These are phyloP conservation scores for Aureobasidium sp. DNA, from an alignment of 2,329 filamentous ascomycete genomes.

Conservation along the genomic window DNA sequence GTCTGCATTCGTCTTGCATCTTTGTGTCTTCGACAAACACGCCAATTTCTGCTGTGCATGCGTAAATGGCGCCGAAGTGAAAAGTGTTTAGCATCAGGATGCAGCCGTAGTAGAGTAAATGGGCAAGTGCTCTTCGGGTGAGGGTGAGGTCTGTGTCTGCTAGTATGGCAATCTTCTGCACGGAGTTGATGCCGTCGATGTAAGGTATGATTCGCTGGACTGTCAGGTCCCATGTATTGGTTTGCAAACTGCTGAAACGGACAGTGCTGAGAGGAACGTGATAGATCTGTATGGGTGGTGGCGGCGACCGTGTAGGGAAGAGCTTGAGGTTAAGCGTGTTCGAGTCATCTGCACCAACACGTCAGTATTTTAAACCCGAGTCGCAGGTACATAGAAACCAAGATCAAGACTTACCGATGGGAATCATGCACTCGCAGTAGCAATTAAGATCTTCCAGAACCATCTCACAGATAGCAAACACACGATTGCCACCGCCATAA, in stretches of 20 bases:
- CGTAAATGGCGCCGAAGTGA: slow-evolving; percentile 88
- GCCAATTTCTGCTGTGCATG: slow-evolving; percentile 69
- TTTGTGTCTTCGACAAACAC: slow-evolving; percentile 70
- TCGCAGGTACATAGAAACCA: not conserved
- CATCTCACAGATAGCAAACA: slow-evolving; percentile 70
- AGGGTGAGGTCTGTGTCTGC: slow-evolving; percentile 83
- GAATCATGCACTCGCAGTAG: slow-evolving; percentile 98
- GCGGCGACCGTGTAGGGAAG: slow-evolving; percentile 73
- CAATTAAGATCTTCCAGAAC: slow-evolving; percentile 91
- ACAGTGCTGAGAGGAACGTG: slow-evolving; percentile 78
- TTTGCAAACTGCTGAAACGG: slow-evolving; percentile 43
- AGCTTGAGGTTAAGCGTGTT: slow-evolving; percentile 96
- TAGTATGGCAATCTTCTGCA: slow-evolving; percentile 75
- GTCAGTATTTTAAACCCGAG: not conserved
- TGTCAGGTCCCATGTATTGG: slow-evolving; percentile 68
- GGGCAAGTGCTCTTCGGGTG: slow-evolving; percentile 76
- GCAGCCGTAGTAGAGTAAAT: slow-evolving; percentile 89
- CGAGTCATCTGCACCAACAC: slow-evolving; percentile 59
- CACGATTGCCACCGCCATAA: slow-evolving; percentile 35
- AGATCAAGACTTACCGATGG: slow-evolving; percentile 61
- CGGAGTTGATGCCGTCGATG: slow-evolving; percentile 86
- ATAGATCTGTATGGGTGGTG: slow-evolving; percentile 73
- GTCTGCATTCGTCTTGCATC: slow-evolving; percentile 78
- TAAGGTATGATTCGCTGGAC: slow-evolving; percentile 72
- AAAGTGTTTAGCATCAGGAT: slow-evolving; percentile 89